Evolutionary conservation across 2,329 filamentous ascomycete genomes (phyloP), one percentile per base, ranked within the genome.

Genomic region (Didymosphaeria variabile): DNA sequence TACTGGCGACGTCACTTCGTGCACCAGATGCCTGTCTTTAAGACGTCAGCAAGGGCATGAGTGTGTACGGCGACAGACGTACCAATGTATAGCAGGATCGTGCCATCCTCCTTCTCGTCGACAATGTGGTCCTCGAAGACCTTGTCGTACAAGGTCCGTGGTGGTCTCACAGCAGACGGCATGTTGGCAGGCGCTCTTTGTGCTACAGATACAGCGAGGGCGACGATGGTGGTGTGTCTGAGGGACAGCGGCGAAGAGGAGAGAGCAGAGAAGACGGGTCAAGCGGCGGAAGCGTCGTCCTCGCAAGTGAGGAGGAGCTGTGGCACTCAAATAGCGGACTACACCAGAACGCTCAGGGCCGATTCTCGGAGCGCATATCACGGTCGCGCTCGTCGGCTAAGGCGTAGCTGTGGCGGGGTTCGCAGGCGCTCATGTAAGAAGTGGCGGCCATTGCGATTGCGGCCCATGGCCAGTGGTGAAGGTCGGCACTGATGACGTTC

Each of bases 1-100:
- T 86, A 93, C 91, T 66, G 95, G 95, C 72, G 94, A 97, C 72
- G 95, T 99, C 78, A 99, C 95, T 85, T 99, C 95, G 79, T 99
- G 95, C 64, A 98, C 94, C 65, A 99, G 86, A 85, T 99, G 95
- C 79, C 95, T 88, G 82, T 97, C 93, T 94, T 72, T 59, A 49
- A 51, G 55, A 53, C 59, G 67, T 79, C 65, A 79, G 69, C 57
- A 55, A 52, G 26, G 32, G 47, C 55, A 29, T 34, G 21, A n/a
- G 15, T 19, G 23, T 31, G 59, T 8, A 53, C 36, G 40, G 26
- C 45, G n/a, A 52, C 17, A 47, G 29, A 79, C 88, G 70, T 84
- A 93, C 93, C 93, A 77, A 98, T 98, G 79, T 98, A 98, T 61
- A 98, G 86, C 67, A 97, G 84, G 72, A 96, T 85, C 60, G 94